Conservation (phyloP, 2,329 filamentous ascomycete genomes). For the Alternaria triticimaculans region DNA sequence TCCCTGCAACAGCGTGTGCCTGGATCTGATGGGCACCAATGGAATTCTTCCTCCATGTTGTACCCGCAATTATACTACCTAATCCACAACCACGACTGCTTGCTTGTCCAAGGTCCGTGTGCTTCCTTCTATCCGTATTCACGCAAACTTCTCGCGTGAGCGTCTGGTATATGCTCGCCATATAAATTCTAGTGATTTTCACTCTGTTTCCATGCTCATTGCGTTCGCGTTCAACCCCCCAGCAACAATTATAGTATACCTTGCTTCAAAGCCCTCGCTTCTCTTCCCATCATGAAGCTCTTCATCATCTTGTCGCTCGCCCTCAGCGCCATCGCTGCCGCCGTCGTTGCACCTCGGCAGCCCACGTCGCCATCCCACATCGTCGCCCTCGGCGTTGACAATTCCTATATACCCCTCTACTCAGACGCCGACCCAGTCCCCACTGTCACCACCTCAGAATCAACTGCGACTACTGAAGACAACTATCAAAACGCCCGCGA, state of each 20-base stretch:
- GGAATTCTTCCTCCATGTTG: not conserved
- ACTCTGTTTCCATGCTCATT: not conserved
- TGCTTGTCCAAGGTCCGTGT: slow-evolving; percentile 2
- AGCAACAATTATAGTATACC: not conserved
- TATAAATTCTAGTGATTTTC: not conserved
- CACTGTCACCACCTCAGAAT: not conserved
- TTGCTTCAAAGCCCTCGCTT: not conserved
- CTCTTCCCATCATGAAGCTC: slow-evolving; percentile 6
- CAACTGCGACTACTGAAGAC: not conserved
- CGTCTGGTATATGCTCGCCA: not conserved
- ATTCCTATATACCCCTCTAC: not conserved
- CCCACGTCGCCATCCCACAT: not conserved
- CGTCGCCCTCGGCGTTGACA: not conserved
- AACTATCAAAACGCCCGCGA: not conserved
- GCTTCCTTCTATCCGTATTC: not conserved
- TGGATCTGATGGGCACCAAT: not conserved
- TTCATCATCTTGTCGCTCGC: not conserved
- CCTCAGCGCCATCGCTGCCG: not conserved
- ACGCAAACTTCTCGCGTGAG: not conserved
- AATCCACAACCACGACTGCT: not conserved
- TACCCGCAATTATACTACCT: not conserved
- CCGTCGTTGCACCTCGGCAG: not conserved
- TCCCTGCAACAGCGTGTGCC: not conserved
- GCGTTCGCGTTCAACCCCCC: not conserved
- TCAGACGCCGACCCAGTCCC: not conserved